Evolutionary conservation across 2,329 filamentous ascomycete species (phyloP), one percentile per base, ranked within the genome.

Genomic region (Ampelomyces quisqualis): DNA sequence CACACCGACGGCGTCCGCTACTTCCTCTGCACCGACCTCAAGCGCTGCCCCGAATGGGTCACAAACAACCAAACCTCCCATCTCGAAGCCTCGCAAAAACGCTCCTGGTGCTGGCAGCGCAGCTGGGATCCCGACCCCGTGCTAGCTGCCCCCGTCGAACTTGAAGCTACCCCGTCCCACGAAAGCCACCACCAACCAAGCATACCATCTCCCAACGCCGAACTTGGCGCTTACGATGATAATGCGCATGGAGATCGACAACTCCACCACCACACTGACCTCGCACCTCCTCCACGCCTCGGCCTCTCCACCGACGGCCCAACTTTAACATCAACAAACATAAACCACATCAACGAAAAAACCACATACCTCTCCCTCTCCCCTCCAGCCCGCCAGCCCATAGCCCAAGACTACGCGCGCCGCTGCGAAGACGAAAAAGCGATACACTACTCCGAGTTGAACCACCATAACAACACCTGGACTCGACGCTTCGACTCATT

Each of bases 11-110:
- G 61, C 4, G 66, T 71, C 3, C 54, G 55, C 3, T 72, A 73
- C 49, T 70, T 71, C 48, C 59, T 73, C 21, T 70, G 64, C 40
- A 62, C 69, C 2, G 61, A 67, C 9, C 53, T 69, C 19, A 65
- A 65, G 38, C 58, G 65, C 23, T 62, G 61, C 26, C 67, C 67
- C 2, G 65, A 67, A 20, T 69, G 67, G 67, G 65, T 66, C 3
- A 60, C 58, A 10, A 49, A 55, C 13, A 55, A 53, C 2, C 51
- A 62, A n/a, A 32, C 38, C 3, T 53, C 62, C 32, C 43, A 57
- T 30, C 38, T 60, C 21, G 64, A 67, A 43, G 60, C 63, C 11
- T 47, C 30, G 5, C 66, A 67, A 42, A 52, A 57, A 20, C 56
- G 56, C 2, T 62, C 57, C 3, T 68, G 62, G 58, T 69, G 66